These are phyloP conservation scores for Apiospora marii DNA, from an alignment of 2,329 filamentous ascomycete genomes.

Conservation along the genomic window DNA sequence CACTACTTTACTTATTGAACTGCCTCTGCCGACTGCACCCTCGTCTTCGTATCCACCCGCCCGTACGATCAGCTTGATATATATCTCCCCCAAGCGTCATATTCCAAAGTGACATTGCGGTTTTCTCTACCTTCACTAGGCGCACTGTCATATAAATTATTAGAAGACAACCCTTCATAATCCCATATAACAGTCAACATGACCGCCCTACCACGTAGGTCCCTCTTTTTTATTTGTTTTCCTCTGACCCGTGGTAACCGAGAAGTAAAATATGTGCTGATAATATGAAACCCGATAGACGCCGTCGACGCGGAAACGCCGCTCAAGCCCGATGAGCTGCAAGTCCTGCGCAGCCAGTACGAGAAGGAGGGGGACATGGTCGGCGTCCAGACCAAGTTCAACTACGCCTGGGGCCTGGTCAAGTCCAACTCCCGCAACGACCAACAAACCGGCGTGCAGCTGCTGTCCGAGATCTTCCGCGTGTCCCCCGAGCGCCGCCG, in stretches of 20 bases:
- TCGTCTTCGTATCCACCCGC: slow-evolving; percentile 3
- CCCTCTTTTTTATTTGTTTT: background rate
- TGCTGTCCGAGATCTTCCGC: slow-evolving; percentile 97
- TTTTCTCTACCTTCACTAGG: background rate
- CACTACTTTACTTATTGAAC: slow-evolving; percentile 10
- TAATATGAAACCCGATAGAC: slow-evolving; percentile 62
- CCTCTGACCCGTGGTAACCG: background rate
- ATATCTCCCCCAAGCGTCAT: background rate
- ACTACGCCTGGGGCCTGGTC: slow-evolving; percentile 98
- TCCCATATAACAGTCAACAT: slow-evolving; percentile 11
- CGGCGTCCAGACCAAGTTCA: slow-evolving; percentile 98
- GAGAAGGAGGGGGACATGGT: slow-evolving; percentile 98
- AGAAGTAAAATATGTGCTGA: background rate
- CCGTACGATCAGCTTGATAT: background rate
- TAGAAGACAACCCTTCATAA: background rate
- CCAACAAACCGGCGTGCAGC: slow-evolving; percentile 91
- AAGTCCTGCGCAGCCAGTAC: slow-evolving; percentile 91
- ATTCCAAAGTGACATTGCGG: background rate
- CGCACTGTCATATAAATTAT: background rate
- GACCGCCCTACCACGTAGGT: slow-evolving; percentile 21
- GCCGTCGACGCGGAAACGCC: slow-evolving; percentile 98
- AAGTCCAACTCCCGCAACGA: slow-evolving; percentile 86
- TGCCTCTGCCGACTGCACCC: slow-evolving; percentile 16
- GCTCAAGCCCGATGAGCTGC: slow-evolving; percentile 88
- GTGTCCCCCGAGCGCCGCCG: slow-evolving; percentile 89